These are phyloP conservation scores for Prosopis cineraria DNA, from an alignment of 306 rosid species.

Conservation along the genomic window DNA sequence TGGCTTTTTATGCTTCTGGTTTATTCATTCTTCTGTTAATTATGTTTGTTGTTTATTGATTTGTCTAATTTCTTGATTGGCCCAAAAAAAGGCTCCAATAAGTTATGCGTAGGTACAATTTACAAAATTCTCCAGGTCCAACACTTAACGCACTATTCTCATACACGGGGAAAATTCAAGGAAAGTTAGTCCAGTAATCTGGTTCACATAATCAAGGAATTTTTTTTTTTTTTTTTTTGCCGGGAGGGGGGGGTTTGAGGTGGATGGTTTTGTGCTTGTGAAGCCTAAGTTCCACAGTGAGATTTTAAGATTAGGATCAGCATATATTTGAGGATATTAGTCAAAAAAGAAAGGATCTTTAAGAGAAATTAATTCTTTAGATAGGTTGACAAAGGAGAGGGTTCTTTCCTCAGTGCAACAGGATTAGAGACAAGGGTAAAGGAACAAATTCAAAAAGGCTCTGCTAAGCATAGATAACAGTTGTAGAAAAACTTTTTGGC, in stretches of 20 bases:
- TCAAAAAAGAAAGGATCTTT: not conserved
- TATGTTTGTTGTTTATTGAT: not conserved
- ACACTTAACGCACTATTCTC: conserved; percentile 6
- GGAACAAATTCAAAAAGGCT: not conserved
- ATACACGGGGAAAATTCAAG: not conserved
- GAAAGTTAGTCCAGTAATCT: conserved; percentile 21
- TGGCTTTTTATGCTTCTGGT: not conserved
- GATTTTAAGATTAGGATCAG: not conserved
- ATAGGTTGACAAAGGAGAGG: not conserved
- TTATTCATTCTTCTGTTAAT: not conserved
- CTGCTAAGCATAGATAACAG: not conserved
- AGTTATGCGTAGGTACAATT: conserved; percentile 11
- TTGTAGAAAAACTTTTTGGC: not conserved
- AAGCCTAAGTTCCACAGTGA: not conserved
- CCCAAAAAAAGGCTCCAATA: conserved; percentile 25
- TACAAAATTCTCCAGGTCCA: conserved; percentile 1
- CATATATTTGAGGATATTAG: not conserved
- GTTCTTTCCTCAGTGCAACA: not conserved
- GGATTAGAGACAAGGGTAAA: not conserved
- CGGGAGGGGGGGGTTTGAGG: not conserved
- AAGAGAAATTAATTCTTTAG: not conserved
- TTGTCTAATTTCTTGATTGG: not conserved
- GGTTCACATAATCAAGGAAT: not conserved
- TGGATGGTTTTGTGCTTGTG: not conserved
- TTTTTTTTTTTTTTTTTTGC: too few relatives aligned